Base-by-base conservation (phyloP, 2,329 filamentous ascomycete species). In the Ophiostoma novo-ulmi region DNA sequence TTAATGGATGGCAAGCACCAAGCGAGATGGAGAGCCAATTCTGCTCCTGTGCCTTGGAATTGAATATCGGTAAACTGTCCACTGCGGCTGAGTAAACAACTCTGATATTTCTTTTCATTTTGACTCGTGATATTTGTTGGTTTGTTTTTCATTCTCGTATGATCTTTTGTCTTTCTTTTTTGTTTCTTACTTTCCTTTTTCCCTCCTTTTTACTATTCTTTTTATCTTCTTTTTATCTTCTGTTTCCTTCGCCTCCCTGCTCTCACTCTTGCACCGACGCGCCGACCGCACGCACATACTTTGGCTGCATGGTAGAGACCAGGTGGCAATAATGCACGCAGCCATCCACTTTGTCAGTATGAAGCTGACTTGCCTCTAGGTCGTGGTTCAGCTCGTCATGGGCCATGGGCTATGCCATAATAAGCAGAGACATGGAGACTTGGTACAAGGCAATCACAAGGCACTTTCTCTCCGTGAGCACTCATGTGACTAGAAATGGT, bases 401-500 rank as follows among this genome's bases (percentile, higher is more conserved):
- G 64, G 8, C 44, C 44, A 48, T 48, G 44, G 6, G 17, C 44
- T 20, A 48, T 48, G 17, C 44, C 44, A 7, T n/a, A 48, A n/a
- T n/a, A 48, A n/a, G n/a, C n/a, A n/a, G 44, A n/a, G 44, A n/a
- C 44, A n/a, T 48, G 17, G 44, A 10, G 44, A 48, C 14, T 20
- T 48, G 44, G 38, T 39, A 39, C 38, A 39, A 10, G 38, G 38
- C 31, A 31, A 31, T 31, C 31, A 48, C 17, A 44, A 3, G 13
- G 41, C 41, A 48, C 44, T 20, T 48, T 20, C 17, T 38, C 61
- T 38, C 52, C 22, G 22, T 38, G 61, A 64, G 35, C 65, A 20
- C 67, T 73, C 73, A 72, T 71, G 73, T 74, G 73, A 74, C 68
- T 68, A 52, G 73, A 73, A 71, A 39, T 14, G 44, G 66, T 38